Evolutionary conservation across 768 basidiomycete species (phyloP), one percentile per base, ranked within the genome.

Genomic region (Termitomyces sp.): DNA sequence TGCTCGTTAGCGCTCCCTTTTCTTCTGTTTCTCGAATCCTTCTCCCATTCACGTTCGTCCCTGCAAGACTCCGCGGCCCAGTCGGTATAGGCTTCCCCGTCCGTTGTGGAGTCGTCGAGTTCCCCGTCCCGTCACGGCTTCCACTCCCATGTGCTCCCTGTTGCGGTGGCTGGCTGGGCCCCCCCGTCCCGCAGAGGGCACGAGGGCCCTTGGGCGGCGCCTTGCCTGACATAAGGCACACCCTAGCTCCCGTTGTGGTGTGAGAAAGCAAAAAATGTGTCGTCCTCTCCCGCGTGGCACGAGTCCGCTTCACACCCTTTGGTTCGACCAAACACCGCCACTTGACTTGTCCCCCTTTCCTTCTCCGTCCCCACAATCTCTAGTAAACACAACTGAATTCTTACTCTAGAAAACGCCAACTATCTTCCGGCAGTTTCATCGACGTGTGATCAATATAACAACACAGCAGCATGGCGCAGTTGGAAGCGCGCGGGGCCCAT

Each of bases 121-220:
- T 22, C 15, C 3, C 20, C 42, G 42, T 18, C 8, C 44, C 44
- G 2, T 44, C 8, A 3, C 41, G 3, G 7, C 8, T 3, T 2
- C 16, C 20, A 13, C 22, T 11, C 4, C 57, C 4, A 61, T 63
- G 70, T 59, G 49, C 72, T 66, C 59, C 74, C 55, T 75, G 65
- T 45, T 75, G 69, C 54, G 74, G 75, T 12, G 75, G 65, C n/a
- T 80, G 64, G 59, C 49, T 50, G 13, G 20, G 20, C 6, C 33
- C 50, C 7, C 33, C 50, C 15, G 3, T 8, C 51, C 81, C 82
- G 61, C 84, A 67, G 60, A 91, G 76, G 47, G 89, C 89, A 60
- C 89, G 76, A 48, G 89, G 89, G 57, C 88, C 89, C 64, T 78
- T 81, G 63, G 89, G 89, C 65, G 89, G 89, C 54, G 82, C 85